These are phyloP conservation scores for Backusella mclennaniae DNA, from an alignment of 192 early-diverging fungal species.

Conservation along the genomic window DNA sequence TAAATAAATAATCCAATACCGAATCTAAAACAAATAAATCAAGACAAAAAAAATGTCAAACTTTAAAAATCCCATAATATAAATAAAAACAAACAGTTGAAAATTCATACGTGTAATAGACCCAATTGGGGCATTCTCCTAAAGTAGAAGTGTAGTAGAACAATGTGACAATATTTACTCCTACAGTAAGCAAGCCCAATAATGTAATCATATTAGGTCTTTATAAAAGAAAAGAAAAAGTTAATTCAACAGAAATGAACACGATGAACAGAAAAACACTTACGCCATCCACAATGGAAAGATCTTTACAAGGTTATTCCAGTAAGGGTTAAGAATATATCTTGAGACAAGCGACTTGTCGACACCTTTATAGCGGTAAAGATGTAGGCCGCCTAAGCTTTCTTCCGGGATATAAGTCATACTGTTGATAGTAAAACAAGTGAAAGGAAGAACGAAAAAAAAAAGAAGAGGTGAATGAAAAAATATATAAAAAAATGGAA, in stretches of 20 bases:
- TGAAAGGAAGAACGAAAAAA: not conserved
- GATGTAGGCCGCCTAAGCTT: conserved; percentile 66
- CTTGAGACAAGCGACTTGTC: conserved; percentile 84
- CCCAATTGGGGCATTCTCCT: conserved; percentile 76
- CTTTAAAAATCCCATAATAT: conserved; percentile 1
- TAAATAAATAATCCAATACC: conserved; percentile 83
- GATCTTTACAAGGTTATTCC: conserved; percentile 84
- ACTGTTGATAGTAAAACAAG: conserved; percentile 7
- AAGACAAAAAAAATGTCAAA: not conserved
- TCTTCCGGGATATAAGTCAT: conserved; percentile 66
- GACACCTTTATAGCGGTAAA: conserved; percentile 77
- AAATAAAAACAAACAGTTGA: not conserved
- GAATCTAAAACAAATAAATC: conserved; percentile 39
- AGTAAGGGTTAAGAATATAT: conserved; percentile 84
- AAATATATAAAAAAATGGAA: not conserved
- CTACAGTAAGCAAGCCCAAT: conserved; percentile 75
- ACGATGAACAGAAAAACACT: conserved; percentile 37
- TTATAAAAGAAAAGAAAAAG: not conserved
- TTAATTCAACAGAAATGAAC: not conserved
- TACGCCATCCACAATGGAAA: conserved; percentile 96
- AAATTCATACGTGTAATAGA: conserved; percentile 65
- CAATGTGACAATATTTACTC: conserved; percentile 68
- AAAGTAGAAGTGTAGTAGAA: conserved; percentile 76
- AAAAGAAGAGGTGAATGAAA: not conserved
- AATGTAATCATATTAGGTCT: conserved; percentile 92